phyloP scores from a whole-genome alignment of 371 early-diverging fungal genomes.

The Lichtheimia ramosa region DNA sequence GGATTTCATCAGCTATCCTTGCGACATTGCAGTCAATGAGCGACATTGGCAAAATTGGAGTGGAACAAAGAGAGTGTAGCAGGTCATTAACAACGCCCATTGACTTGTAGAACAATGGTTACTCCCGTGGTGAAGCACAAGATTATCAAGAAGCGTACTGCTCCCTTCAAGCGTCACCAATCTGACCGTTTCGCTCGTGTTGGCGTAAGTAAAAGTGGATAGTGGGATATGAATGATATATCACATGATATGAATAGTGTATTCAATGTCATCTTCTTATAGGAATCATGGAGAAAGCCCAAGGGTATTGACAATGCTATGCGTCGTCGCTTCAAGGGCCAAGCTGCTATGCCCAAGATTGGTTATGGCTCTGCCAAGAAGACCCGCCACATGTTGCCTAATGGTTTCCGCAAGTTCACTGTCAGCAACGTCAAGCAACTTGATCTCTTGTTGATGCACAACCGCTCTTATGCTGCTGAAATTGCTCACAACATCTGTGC shows the following conservation, averaged over 20 bases:
- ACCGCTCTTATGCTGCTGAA: conserved; percentile 99
- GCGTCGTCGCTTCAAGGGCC: conserved; percentile 98
- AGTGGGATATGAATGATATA: no score
- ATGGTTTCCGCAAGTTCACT: conserved; percentile 98
- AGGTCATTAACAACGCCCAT: background rate
- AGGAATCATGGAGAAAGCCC: conserved; percentile 99
- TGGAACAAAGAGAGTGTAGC: background rate
- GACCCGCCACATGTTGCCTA: conserved; percentile 96
- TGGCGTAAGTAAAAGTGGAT: conserved; percentile 64
- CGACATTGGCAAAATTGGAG: background rate
- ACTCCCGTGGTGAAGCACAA: conserved; percentile 88
- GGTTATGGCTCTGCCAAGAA: conserved; percentile 98
- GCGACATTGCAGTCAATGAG: background rate
- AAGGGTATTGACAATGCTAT: conserved; percentile 99
- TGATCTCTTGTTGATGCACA: conserved; percentile 97
- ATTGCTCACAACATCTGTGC: conserved; percentile 98
- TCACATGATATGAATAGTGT: no score
- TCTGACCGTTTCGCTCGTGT: conserved; percentile 97
- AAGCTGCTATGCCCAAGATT: conserved; percentile 99
- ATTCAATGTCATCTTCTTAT: no score
- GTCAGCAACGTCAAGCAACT: conserved; percentile 96
- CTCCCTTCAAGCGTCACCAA: conserved; percentile 98
- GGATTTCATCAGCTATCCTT: background rate
- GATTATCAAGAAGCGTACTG: conserved; percentile 99
- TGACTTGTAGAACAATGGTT: conserved; percentile 58